These are phyloP conservation scores for Vitis cinerea DNA, from an alignment of 164 flowering plant species.

Conservation along the genomic window DNA sequence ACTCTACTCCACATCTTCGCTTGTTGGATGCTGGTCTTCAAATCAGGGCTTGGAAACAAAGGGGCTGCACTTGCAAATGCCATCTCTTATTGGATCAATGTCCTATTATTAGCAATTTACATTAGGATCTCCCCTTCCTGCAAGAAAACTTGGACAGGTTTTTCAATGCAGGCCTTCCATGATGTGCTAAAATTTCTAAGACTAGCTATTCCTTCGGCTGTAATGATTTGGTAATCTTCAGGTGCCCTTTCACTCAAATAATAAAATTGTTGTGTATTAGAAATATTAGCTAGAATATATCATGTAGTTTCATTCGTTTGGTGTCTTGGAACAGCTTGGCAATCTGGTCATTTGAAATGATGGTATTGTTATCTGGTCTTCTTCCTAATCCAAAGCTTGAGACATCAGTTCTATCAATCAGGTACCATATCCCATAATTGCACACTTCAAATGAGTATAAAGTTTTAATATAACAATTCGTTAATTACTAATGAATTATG, in stretches of 20 bases:
- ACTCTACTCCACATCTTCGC: conserved; percentile 17
- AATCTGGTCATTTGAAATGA: conserved; percentile 38
- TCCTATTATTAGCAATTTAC: conserved; percentile 14
- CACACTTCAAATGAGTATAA: too few species aligned
- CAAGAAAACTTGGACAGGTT: conserved; percentile 30
- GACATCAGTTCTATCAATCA: conserved; percentile 40
- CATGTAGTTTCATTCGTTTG: neutral
- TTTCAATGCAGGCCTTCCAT: conserved; percentile 28
- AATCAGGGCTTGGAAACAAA: conserved; percentile 25
- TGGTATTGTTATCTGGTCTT: conserved; percentile 38
- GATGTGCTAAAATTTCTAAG: conserved; percentile 21
- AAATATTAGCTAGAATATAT: too few species aligned
- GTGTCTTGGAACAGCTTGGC: conserved; percentile 25
- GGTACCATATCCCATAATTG: conserved; percentile 12
- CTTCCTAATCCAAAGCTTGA: conserved; percentile 43
- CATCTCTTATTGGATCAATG: conserved; percentile 27
- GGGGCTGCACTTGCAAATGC: conserved; percentile 31
- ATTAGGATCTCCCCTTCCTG: conserved; percentile 25
- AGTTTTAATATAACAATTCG: too few species aligned
- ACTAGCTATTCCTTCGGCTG: conserved; percentile 43
- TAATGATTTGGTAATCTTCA: conserved; percentile 38
- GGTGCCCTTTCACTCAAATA: too few species aligned
- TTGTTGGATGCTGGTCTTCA: conserved; percentile 28
- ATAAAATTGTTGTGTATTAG: too few species aligned
- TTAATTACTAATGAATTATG: neutral